Evolutionary conservation across 208 protist species (phyloP).

Genomic region (Trypanosoma mega): DNA sequence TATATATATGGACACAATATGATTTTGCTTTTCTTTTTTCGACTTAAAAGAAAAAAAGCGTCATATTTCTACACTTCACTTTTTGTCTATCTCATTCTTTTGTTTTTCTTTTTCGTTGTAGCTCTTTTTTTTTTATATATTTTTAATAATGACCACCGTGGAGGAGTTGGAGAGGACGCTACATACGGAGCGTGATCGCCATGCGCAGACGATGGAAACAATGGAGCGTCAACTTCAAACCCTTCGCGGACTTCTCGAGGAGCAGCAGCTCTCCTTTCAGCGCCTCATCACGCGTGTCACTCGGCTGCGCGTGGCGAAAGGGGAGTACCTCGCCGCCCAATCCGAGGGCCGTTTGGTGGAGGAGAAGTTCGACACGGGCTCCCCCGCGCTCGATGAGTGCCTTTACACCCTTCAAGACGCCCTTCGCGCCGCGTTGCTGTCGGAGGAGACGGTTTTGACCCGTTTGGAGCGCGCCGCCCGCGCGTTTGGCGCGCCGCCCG

Average conservation of each 20-base stretch:
- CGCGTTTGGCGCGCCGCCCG: constrained; percentile 11
- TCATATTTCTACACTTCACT: not conserved
- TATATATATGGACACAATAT: no score
- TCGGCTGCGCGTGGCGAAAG: constrained; percentile 38
- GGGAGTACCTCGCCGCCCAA: constrained; percentile 30
- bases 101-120: not conserved
- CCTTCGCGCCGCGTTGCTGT: not conserved
- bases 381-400: constrained; percentile 25
- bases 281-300: constrained; percentile 62
- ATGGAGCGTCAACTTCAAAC: constrained; percentile 29
- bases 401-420: constrained; percentile 30
- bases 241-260: constrained; percentile 34
- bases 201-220: constrained; percentile 33
- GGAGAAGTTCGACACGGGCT: constrained; percentile 40
- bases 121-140: not conserved
- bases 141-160: constrained; percentile 14
- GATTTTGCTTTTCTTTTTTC: no score
- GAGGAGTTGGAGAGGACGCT: constrained; percentile 36
- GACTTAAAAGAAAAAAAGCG: not conserved
- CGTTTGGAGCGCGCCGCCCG: constrained; percentile 23
- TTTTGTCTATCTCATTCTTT: not conserved
- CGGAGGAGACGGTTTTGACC: constrained; percentile 24
- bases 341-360: constrained; percentile 5
- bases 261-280: constrained; percentile 41
- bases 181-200: constrained; percentile 25